Evolutionary conservation across 768 basidiomycete species (phyloP), one percentile per base, ranked within the genome.

Genomic region (Nidula microcarpa): DNA sequence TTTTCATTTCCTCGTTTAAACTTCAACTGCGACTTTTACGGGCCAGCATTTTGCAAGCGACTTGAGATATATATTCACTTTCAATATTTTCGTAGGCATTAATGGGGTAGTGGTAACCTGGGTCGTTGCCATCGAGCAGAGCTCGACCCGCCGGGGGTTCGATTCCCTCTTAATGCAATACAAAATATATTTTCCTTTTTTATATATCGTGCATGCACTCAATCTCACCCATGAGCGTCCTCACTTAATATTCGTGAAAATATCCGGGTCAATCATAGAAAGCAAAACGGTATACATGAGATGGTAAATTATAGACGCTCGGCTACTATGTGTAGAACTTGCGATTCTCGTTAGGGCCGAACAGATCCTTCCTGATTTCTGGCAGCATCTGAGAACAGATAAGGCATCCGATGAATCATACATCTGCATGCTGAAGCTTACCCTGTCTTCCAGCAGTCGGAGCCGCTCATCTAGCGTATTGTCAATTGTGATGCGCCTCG

Each of bases 381-480:
- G 96, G 96, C 23, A 98, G 77, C 96, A 98, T 98, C 92, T 96
- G 41, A 4, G 32, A 33, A 30, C 33, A 36, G 10, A 17, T n/a
- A 14, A 6, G 17, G 18, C 44, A 44, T 30, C 36, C 37, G 7
- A 16, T 23, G 47, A 44, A 44, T 50, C 17, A 45, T 30, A 23
- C 32, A 6, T 33, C 6, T n/a, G 33, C 16, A n/a, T 35, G n/a
- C 33, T 8, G 37, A n/a, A 41, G 70, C 85, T 57, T 57, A 92
- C 94, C 72, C 89, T 80, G 65, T 97, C 92, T 71, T 98, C 94
- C 39, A 99, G 73, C 58, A 98, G 68, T 58, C 86, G 79, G 63
- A 99, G 70, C 46, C 96, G 81, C 68, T 98, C 94, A 60, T 96
- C 95, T 49, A 99, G 75, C 2, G 95, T 94, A 65, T 99, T 98